Percentiles rank a stretch among this genome's conserved stretches.
Conservation (phyloP, 2,329 filamentous ascomycete genomes). For the Penicillium sp. region DNA sequence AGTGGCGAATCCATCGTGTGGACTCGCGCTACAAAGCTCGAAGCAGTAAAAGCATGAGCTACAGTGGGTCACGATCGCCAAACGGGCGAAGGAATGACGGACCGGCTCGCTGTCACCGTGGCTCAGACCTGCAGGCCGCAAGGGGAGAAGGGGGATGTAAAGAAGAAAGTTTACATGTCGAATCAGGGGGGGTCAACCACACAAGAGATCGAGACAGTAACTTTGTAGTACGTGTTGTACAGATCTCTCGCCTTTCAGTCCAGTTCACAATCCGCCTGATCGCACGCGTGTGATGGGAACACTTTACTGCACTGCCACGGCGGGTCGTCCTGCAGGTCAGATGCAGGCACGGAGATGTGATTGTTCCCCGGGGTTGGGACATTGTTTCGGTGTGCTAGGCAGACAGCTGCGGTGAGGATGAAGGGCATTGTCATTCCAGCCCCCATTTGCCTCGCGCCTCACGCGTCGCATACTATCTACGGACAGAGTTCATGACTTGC, state of each 20-base stretch:
- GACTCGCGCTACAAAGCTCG: neutral
- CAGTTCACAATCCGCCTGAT: neutral
- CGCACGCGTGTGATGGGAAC: slow-evolving; percentile 1
- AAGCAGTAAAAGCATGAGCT: neutral
- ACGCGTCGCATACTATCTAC: neutral
- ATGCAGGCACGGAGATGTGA: slow-evolving; percentile 4
- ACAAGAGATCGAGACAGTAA: no score
- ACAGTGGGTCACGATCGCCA: slow-evolving; percentile 24
- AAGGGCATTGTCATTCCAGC: neutral
- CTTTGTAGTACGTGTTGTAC: no score
- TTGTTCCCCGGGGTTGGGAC: neutral
- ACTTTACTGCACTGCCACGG: slow-evolving; percentile 2
- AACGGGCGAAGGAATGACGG: slow-evolving; percentile 22
- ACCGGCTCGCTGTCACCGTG: slow-evolving; percentile 23
- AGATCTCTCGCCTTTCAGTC: neutral
- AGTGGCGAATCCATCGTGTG: neutral
- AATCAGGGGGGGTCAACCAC: slow-evolving; percentile 1
- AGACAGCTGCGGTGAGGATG: neutral
- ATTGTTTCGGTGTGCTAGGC: slow-evolving; percentile 4
- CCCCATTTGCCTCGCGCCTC: neutral
- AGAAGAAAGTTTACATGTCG: slow-evolving; percentile 14
- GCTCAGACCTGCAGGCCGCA: slow-evolving; percentile 18
- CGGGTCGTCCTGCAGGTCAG: slow-evolving; percentile 1
- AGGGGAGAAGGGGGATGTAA: slow-evolving; percentile 13
- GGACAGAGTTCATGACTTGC: neutral